Percentiles rank a stretch among this genome's conserved stretches.
Conservation (phyloP, 1,284 basidiomycete genomes). For the Boletellus deceptivus region DNA sequence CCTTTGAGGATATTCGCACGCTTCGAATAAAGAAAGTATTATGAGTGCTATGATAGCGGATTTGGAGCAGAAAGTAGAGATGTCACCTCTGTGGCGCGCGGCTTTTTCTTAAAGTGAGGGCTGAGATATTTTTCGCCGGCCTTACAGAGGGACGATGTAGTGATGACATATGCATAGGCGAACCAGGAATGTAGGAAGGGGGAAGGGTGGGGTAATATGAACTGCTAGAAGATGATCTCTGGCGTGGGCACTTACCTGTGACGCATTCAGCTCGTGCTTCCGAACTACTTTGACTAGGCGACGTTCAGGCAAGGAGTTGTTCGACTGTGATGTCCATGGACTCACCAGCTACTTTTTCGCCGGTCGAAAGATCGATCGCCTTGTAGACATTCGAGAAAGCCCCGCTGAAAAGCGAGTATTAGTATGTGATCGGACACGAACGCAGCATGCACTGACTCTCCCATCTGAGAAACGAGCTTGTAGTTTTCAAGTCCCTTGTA, state of each 20-base stretch:
- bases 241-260: constrained; percentile 75
- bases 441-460: constrained; percentile 68
- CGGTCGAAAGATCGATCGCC: constrained; percentile 76
- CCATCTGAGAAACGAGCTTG: constrained; percentile 88
- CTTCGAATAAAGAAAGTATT: constrained; percentile 45
- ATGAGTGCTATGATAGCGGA: constrained; percentile 17
- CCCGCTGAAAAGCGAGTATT: constrained; percentile 52
- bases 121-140: constrained; percentile 91
- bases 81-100: constrained; percentile 92
- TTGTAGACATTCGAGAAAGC: constrained; percentile 99
- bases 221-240: constrained; percentile 27
- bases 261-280: constrained; percentile 92
- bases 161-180: constrained; percentile 16
- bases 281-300: constrained; percentile 90
- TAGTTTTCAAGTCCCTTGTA: constrained; percentile 87
- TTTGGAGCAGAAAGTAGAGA: constrained; percentile 32
- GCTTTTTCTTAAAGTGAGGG: constrained; percentile 91
- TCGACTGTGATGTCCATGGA: constrained; percentile 18
- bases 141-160: constrained; percentile 46
- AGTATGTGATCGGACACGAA: constrained; percentile 8
- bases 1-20: constrained; percentile 97
- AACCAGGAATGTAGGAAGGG: constrained; percentile 7
- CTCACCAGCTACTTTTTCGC: constrained; percentile 83
- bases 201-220: constrained; percentile 27
- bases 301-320: constrained; percentile 8